phyloP scores from a whole-genome alignment of 495 filamentous ascomycete genomes.

The Podospora comata region DNA sequence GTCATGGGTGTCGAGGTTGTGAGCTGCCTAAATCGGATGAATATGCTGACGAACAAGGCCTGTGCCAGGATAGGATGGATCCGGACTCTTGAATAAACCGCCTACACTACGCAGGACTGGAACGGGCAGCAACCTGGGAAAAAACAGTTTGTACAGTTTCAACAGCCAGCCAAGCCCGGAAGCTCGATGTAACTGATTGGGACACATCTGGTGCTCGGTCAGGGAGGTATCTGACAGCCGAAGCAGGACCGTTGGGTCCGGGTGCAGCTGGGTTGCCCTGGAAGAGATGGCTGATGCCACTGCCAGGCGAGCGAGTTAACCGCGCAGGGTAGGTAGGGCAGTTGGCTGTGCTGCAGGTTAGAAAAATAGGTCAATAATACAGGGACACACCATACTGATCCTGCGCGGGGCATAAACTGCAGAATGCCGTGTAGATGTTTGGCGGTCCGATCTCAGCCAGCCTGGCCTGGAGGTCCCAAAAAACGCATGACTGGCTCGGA shows the following conservation, averaged over 20 bases:
- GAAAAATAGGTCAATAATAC: neutral
- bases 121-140: neutral
- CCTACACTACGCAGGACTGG: neutral
- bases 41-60: conserved; percentile 6
- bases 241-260: conserved; percentile 32
- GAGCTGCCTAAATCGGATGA: neutral
- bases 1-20: neutral
- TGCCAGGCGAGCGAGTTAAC: conserved; percentile 23
- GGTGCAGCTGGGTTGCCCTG: conserved; percentile 19
- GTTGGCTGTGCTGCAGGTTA: conserved; percentile 9
- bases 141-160: conserved; percentile 6
- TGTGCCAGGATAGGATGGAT: neutral
- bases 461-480: neutral
- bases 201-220: conserved; percentile 11
- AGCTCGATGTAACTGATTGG: conserved; percentile 17
- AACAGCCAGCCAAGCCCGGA: conserved; percentile 17
- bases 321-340: conserved; percentile 28
- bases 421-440: conserved; percentile 3
- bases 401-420: neutral
- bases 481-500: conserved; percentile 4
- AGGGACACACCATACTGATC: neutral
- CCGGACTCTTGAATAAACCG: neutral
- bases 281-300: neutral
- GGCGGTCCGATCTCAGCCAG: conserved; percentile 23
- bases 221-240: conserved; percentile 17